Evolutionary conservation across 2,329 filamentous ascomycete species (phyloP).

Genomic region (Colletotrichum agaves): DNA sequence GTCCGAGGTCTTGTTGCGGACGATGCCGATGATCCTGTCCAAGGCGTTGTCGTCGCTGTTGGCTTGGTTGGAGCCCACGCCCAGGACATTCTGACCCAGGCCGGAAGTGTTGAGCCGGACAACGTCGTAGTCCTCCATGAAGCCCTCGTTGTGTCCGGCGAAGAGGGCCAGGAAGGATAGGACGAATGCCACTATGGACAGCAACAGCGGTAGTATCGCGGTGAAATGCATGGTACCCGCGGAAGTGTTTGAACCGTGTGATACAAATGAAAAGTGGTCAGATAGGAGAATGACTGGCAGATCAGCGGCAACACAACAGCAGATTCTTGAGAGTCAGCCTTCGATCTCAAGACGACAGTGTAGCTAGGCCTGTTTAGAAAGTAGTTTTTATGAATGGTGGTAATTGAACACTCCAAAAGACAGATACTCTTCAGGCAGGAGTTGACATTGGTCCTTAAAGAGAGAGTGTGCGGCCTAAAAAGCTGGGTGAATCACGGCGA

Average conservation of each 20-base stretch:
- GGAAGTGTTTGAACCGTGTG: neutral
- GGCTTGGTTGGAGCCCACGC: slow-evolving; percentile 22
- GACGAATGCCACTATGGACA: slow-evolving; percentile 52
- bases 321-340: neutral
- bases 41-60: slow-evolving; percentile 43
- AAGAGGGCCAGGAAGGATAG: slow-evolving; percentile 53
- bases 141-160: slow-evolving; percentile 52
- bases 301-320: neutral
- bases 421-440: neutral
- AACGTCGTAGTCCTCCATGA: slow-evolving; percentile 56
- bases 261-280: neutral
- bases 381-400: neutral
- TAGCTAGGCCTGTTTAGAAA: slow-evolving; percentile 3
- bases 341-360: neutral
- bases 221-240: slow-evolving; percentile 41
- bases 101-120: slow-evolving; percentile 53
- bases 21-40: slow-evolving; percentile 41
- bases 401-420: neutral
- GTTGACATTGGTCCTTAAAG: slow-evolving; percentile 17
- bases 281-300: neutral
- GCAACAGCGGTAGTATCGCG: slow-evolving; percentile 49
- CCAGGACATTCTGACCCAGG: slow-evolving; percentile 49
- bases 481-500: slow-evolving; percentile 22
- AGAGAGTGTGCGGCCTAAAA: slow-evolving; percentile 9
- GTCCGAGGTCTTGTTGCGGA: slow-evolving; percentile 49